Evolutionary conservation across 495 filamentous ascomycete genomes (phyloP).

Genomic region (Xylaria grammica): DNA sequence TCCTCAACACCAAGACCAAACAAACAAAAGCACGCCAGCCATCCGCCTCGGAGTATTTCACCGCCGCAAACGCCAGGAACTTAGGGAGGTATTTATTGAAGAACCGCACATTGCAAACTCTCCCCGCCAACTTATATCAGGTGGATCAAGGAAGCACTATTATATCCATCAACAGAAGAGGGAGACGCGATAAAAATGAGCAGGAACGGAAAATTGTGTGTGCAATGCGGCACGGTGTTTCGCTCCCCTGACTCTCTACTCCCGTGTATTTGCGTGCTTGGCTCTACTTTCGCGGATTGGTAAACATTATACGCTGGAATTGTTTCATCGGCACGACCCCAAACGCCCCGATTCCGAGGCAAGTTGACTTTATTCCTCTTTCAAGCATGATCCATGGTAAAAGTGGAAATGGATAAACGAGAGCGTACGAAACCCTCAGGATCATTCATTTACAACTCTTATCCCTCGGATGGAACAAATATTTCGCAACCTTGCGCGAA

Average conservation of each 20-base stretch:
- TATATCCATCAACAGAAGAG: too few relatives aligned
- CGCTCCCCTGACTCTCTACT: too few relatives aligned
- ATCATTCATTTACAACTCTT: too few relatives aligned
- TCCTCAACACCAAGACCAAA: not conserved
- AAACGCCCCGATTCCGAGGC: not conserved
- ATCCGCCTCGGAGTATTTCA: not conserved
- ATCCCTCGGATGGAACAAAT: too few relatives aligned
- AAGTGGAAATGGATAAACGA: not conserved
- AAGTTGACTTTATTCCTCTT: not conserved
- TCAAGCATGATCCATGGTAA: not conserved
- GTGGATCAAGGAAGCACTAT: too few relatives aligned
- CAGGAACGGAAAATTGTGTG: too few relatives aligned
- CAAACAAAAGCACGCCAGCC: not conserved
- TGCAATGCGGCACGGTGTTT: too few relatives aligned
- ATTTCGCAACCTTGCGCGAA: slow-evolving; percentile 81
- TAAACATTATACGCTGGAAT: not conserved
- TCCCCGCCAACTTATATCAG: too few relatives aligned
- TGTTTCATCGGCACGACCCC: not conserved
- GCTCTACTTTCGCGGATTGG: not conserved
- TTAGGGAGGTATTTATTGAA: too few relatives aligned
- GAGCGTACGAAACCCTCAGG: not conserved
- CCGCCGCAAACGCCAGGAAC: not conserved
- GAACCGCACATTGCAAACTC: too few relatives aligned
- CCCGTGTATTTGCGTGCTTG: too few relatives aligned
- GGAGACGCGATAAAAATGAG: too few relatives aligned